Evolutionary conservation across 2,329 filamentous ascomycete species (phyloP).

Genomic region (Mollisiaceae sp.): DNA sequence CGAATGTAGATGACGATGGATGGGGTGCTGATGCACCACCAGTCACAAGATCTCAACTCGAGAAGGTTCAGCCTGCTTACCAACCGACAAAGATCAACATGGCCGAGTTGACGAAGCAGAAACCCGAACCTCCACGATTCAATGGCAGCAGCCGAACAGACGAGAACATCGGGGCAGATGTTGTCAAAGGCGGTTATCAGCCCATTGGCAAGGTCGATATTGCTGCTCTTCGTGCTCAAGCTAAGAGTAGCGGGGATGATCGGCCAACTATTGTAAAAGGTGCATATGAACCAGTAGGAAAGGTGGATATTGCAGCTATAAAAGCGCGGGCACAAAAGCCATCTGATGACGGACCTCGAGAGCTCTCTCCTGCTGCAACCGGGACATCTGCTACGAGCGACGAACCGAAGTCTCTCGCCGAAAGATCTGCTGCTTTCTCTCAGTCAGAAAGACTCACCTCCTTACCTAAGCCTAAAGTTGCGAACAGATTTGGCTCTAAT

Average conservation of each 20-base stretch:
- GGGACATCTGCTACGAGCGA: constrained; percentile 50
- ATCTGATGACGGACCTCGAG: constrained; percentile 43
- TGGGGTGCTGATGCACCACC: constrained; percentile 96
- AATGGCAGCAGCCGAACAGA: constrained; percentile 52
- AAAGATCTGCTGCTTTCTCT: constrained; percentile 76
- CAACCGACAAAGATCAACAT: constrained; percentile 96
- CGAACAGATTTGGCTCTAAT: constrained; percentile 81
- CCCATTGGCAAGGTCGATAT: constrained; percentile 98
- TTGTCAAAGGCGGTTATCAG: constrained; percentile 87
- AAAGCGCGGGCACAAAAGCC: constrained; percentile 79
- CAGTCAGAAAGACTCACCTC: constrained; percentile 81
- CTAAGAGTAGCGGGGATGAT: constrained; percentile 72
- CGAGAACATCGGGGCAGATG: constrained; percentile 62
- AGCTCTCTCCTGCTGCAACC: constrained; percentile 50
- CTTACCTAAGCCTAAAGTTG: constrained; percentile 92
- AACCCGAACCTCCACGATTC: constrained; percentile 67
- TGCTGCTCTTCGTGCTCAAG: constrained; percentile 81
- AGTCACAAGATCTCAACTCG: constrained; percentile 81
- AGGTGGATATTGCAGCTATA: constrained; percentile 96
- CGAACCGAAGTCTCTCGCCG: constrained; percentile 68
- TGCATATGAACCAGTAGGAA: constrained; percentile 91
- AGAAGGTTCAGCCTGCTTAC: constrained; percentile 93
- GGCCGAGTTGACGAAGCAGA: constrained; percentile 78
- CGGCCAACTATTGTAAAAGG: constrained; percentile 87
- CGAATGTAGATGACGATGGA: constrained; percentile 78